phyloP scores from a whole-genome alignment of 805 yeast genomes.

The Tetrapisispora fleetii region DNA sequence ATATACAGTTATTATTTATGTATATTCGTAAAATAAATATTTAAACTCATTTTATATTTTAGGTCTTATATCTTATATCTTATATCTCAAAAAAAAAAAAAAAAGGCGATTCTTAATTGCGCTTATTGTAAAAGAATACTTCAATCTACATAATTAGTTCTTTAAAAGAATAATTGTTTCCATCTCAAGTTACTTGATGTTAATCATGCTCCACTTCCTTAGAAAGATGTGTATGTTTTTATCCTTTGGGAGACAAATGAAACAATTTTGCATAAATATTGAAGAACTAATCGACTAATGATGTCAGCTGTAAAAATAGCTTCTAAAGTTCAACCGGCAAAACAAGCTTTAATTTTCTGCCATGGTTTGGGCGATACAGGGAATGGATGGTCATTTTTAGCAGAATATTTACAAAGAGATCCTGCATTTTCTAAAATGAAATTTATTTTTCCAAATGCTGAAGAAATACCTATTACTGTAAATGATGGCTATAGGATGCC shows the following conservation, averaged over 20 bases:
- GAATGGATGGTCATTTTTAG: conserved; percentile 78
- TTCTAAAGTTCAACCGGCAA: conserved; percentile 31
- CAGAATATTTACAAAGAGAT: conserved; percentile 44
- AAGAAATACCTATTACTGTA: conserved; percentile 54
- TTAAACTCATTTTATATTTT: too few species aligned
- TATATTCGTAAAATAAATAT: too few species aligned
- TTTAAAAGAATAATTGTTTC: too few species aligned
- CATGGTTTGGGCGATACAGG: conserved; percentile 95
- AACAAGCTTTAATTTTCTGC: conserved; percentile 62
- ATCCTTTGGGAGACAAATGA: neutral
- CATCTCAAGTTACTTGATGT: too few species aligned
- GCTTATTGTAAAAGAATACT: too few species aligned
- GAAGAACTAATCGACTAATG: neutral
- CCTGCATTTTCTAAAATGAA: conserved; percentile 45
- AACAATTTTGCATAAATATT: neutral
- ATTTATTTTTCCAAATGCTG: conserved; percentile 90
- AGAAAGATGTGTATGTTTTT: too few species aligned
- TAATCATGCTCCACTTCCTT: too few species aligned
- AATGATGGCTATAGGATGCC: conserved; percentile 64
- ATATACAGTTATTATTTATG: too few species aligned
- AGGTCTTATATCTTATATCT: too few species aligned
- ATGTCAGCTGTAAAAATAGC: conserved; percentile 25
- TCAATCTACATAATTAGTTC: too few species aligned
- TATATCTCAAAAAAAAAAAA: too few species aligned
- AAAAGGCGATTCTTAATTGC: too few species aligned